Percentiles rank a stretch among this genome's conserved stretches.
phyloP scores from a whole-genome alignment of 2,329 filamentous ascomycete genomes.

The Sporothrix euskadiensis region DNA sequence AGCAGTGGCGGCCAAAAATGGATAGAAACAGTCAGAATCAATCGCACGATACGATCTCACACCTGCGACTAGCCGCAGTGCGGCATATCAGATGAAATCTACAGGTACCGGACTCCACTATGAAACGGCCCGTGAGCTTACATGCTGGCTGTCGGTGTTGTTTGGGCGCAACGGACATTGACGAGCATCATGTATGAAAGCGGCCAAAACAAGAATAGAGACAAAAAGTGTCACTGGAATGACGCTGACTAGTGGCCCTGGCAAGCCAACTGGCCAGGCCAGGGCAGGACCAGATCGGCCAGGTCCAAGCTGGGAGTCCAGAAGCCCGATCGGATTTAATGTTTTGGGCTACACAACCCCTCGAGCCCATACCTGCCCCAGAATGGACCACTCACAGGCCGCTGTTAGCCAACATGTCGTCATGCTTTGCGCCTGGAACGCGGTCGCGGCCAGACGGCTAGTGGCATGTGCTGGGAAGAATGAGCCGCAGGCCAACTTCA shows the following conservation, averaged over 20 bases:
- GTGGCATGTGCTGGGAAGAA: constrained; percentile 18
- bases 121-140: background rate
- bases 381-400: constrained; percentile 31
- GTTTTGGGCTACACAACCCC: background rate
- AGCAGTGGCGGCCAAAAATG: background rate
- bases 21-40: too few relatives aligned
- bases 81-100: background rate
- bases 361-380: background rate
- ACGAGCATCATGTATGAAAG: constrained; percentile 2
- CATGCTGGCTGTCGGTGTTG: background rate
- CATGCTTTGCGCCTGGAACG: constrained; percentile 28
- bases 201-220: background rate
- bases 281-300: background rate
- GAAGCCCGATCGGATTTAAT: background rate
- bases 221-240: background rate
- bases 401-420: constrained; percentile 32
- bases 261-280: background rate
- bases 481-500: constrained; percentile 11
- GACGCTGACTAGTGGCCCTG: constrained; percentile 9
- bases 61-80: background rate
- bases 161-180: background rate
- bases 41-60: background rate
- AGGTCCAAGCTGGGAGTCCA: background rate
- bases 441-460: constrained; percentile 19
- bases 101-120: background rate